Base-by-base conservation (phyloP, 495 filamentous ascomycete species). In the Entonaema liquescens region DNA sequence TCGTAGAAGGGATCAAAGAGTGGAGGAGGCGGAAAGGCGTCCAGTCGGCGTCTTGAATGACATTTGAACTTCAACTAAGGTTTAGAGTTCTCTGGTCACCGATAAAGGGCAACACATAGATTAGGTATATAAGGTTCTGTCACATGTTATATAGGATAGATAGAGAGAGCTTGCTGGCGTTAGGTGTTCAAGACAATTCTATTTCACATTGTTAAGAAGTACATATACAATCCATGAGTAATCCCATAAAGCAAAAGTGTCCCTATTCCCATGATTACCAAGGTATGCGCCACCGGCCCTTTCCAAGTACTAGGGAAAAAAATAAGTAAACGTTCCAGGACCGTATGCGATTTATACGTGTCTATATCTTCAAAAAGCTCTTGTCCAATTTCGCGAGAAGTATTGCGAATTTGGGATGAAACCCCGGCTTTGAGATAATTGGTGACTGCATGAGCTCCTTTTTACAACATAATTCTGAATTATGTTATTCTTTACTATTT, bases 11-110 rank as follows among this genome's bases (percentile, higher is more conserved):
- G 3, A 87, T 98, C 19, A 83, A 81, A 81, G 88, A 90, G 65
- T 98, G 95, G 95, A 86, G 95, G 76, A 91, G 87, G 77, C 85
- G 87, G 78, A 90, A 88, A 76, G 88, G 88, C 0, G 53, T 79
- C 23, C 62, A 56, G 23, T 8, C 25, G 12, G 55, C 29, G 44
- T 8, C 33, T 31, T 65, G 54, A 38, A 49, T 21, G 13, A 52
- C 23, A 17, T 31, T 25, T 29, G n/a, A n/a, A n/a, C n/a, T n/a
- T 38, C 54, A 31, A 61, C 23, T 35, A 53, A 44, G 15, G 9
- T 47, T 47, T 47, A 23, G 9, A 47, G 42, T 9, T 9, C 7
- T 11, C 12, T 19, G 35, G 42, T 47, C 19, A 3, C 42, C 40
- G 29, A 44, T n/a, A 38, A 25, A 17, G 35, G 19, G 31, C 0